These are phyloP conservation scores for Globisporangium perplexum DNA, from an alignment of 352 stramenopile species.

Conservation along the genomic window DNA sequence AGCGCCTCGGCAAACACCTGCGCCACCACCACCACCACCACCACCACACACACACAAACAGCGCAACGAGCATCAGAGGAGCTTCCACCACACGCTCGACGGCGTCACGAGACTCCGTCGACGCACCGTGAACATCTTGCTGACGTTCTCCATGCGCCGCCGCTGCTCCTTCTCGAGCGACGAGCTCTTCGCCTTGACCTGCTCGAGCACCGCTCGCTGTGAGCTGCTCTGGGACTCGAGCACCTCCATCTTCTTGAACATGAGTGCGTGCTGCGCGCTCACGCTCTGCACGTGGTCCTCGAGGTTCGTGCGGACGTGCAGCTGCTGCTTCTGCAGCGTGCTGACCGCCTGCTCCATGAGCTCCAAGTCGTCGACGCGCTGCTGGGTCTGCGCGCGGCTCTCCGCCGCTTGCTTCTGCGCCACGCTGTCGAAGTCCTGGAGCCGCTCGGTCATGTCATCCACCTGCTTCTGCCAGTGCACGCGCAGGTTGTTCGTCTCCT, in stretches of 20 bases:
- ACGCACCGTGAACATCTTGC: constrained; percentile 69
- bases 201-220: constrained; percentile 32
- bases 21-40: too few relatives aligned
- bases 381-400: constrained; percentile 34
- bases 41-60: constrained; percentile 3
- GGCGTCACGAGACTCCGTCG: too few relatives aligned
- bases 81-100: too few relatives aligned
- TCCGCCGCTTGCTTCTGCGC: constrained; percentile 39
- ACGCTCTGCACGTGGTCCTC: constrained; percentile 48
- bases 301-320: constrained; percentile 37
- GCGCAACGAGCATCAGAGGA: not conserved
- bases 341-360: constrained; percentile 70
- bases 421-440: constrained; percentile 46
- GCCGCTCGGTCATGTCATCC: constrained; percentile 50
- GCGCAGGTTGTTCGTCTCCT: constrained; percentile 62
- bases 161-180: constrained; percentile 66
- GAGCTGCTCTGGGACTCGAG: constrained; percentile 37
- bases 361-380: constrained; percentile 62
- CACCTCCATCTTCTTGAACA: constrained; percentile 54
- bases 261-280: constrained; percentile 27
- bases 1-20: constrained; percentile 69
- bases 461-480: constrained; percentile 69
- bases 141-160: constrained; percentile 68
- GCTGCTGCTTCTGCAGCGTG: constrained; percentile 63
- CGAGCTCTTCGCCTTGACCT: constrained; percentile 40